Percentiles rank a stretch among this genome's conserved stretches.
Conservation (phyloP, 495 filamentous ascomycete genomes). For the Aspergillus funiculosus region DNA sequence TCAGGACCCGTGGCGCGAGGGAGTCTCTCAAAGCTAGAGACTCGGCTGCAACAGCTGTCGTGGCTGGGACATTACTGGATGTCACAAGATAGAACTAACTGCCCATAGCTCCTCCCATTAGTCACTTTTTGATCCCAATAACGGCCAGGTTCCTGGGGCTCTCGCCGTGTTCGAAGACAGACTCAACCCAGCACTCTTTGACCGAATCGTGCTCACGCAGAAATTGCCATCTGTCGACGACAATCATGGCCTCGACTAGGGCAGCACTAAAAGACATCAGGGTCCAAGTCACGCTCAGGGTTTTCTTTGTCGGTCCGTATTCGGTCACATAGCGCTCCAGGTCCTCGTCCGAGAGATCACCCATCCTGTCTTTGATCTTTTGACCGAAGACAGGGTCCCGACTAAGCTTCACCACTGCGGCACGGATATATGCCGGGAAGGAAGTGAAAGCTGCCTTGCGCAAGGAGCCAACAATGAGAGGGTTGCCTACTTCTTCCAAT, state of each 20-base stretch:
- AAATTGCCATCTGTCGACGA: slow-evolving; percentile 88
- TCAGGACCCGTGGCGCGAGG: too few relatives aligned
- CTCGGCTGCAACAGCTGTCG: too few relatives aligned
- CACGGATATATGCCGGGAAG: slow-evolving; percentile 71
- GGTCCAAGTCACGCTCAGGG: slow-evolving; percentile 81
- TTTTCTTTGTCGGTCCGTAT: slow-evolving; percentile 64
- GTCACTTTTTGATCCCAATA: slow-evolving; percentile 73
- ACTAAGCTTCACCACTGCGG: slow-evolving; percentile 66
- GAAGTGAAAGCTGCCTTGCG: slow-evolving; percentile 72
- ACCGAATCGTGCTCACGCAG: slow-evolving; percentile 66
- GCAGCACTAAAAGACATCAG: slow-evolving; percentile 92
- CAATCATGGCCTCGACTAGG: slow-evolving; percentile 82
- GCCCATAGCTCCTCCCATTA: too few relatives aligned
- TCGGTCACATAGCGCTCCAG: slow-evolving; percentile 60
- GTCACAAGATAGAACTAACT: too few relatives aligned
- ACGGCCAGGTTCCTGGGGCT: slow-evolving; percentile 88
- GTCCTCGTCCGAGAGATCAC: slow-evolving; percentile 62
- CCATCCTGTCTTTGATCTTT: slow-evolving; percentile 56
- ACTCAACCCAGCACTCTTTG: slow-evolving; percentile 79
- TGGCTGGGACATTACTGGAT: too few relatives aligned
- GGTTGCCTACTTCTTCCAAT: slow-evolving; percentile 44
- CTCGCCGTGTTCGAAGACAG: slow-evolving; percentile 82
- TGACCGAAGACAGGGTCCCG: slow-evolving; percentile 51
- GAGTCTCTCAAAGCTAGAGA: too few relatives aligned
- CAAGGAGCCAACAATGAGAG: slow-evolving; percentile 80